A percentile compares a stretch with the other conserved stretches of the same genome.
phyloP scores from a whole-genome alignment of 1,139 yeast genomes.

The Tardiomyces digboiensis region DNA sequence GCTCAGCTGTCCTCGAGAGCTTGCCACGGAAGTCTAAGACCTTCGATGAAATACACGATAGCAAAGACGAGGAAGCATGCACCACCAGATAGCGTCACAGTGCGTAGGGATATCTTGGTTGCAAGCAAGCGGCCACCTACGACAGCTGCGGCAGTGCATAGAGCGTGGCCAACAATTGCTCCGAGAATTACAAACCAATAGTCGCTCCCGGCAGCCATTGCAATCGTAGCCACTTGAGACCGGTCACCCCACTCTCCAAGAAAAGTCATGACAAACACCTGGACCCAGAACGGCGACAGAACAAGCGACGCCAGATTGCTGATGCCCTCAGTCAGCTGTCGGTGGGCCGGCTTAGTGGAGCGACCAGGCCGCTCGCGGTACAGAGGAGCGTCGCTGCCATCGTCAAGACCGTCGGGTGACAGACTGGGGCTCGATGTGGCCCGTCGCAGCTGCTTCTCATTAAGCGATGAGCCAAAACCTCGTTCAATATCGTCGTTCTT shows the following conservation, averaged over 20 bases:
- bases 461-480: not conserved
- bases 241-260: constrained; percentile 99
- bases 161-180: constrained; percentile 79
- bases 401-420: constrained; percentile 22
- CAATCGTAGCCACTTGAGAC: constrained; percentile 95
- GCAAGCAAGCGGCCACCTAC: constrained; percentile 89
- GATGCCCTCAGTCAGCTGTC: constrained; percentile 27
- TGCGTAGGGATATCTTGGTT: constrained; percentile 80
- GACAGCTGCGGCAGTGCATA: constrained; percentile 93
- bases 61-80: constrained; percentile 78
- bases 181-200: constrained; percentile 88
- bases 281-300: constrained; percentile 87
- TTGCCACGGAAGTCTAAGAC: not conserved
- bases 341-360: constrained; percentile 7
- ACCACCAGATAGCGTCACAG: constrained; percentile 88
- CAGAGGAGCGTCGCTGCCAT: constrained; percentile 14
- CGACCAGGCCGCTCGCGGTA: not conserved
- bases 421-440: constrained; percentile 20
- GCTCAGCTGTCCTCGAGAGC: too few species aligned
- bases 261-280: constrained; percentile 92
- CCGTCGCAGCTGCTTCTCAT: constrained; percentile 13
- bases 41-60: constrained; percentile 61
- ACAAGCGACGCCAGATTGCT: constrained; percentile 50
- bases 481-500: not conserved
- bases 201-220: constrained; percentile 96